phyloP scores from a whole-genome alignment of 257 asterid species.

The Sherardia arvensis region DNA sequence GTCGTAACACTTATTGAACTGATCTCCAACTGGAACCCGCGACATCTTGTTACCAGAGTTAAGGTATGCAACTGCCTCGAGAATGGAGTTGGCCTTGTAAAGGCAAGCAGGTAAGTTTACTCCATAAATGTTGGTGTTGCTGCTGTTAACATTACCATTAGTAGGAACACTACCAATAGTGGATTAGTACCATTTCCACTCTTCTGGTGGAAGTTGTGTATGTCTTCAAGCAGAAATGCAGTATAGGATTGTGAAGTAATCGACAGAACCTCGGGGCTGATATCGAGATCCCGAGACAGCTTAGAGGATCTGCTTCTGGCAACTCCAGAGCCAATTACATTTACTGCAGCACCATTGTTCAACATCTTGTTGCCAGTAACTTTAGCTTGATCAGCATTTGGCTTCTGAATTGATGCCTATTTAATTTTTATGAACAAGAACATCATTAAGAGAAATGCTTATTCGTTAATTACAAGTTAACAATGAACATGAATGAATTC shows the following conservation, averaged over 20 bases:
- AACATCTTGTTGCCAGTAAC: slow-evolving; percentile 8
- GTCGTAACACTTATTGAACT: slow-evolving; percentile 20
- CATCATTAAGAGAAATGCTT: not conserved
- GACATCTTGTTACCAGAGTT: slow-evolving; percentile 43
- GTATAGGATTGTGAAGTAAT: slow-evolving; percentile 61
- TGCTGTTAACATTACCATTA: not conserved
- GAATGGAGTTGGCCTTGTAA: slow-evolving; percentile 79
- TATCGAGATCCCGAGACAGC: slow-evolving; percentile 68
- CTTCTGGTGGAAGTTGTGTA: slow-evolving; percentile 91
- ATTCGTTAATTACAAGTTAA: no score
- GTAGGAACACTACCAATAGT: no score
- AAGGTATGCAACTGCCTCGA: slow-evolving; percentile 95
- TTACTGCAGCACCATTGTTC: slow-evolving; percentile 24
- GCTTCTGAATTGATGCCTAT: slow-evolving; percentile 27
- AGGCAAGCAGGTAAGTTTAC: slow-evolving; percentile 71
- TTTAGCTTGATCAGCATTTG: slow-evolving; percentile 27
- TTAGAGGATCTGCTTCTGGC: slow-evolving; percentile 65
- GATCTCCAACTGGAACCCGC: slow-evolving; percentile 26
- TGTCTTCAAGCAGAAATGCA: slow-evolving; percentile 76
- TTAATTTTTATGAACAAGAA: not conserved
- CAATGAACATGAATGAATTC: not conserved
- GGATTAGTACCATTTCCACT: slow-evolving; percentile 7
- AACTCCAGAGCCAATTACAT: slow-evolving; percentile 42
- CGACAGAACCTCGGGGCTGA: slow-evolving; percentile 44
- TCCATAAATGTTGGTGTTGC: slow-evolving; percentile 11